phyloP scores from a whole-genome alignment of 2,329 filamentous ascomycete species.

The Bipolaris victoriae region DNA sequence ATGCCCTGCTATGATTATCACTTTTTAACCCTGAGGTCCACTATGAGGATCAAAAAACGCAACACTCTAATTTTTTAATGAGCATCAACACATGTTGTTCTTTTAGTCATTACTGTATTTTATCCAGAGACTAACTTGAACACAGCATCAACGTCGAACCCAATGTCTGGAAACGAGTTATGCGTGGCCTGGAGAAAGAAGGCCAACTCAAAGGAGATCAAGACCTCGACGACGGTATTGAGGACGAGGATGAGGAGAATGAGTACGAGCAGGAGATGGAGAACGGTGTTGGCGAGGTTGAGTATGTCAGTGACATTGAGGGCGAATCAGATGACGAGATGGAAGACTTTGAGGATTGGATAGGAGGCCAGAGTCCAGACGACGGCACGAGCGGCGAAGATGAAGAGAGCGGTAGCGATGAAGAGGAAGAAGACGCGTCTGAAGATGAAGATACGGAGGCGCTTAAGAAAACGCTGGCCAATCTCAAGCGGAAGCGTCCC shows the following conservation, averaged over 20 bases:
- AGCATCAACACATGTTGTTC: not conserved
- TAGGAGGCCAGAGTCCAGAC: conserved; percentile 71
- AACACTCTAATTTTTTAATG: conserved; percentile 19
- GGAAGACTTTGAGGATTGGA: conserved; percentile 84
- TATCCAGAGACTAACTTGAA: conserved; percentile 2
- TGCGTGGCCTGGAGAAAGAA: conserved; percentile 84
- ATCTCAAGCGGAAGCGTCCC: conserved; percentile 63
- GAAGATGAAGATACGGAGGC: conserved; percentile 60
- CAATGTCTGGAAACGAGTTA: conserved; percentile 94
- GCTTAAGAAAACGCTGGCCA: conserved; percentile 63
- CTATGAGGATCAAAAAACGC: conserved; percentile 18
- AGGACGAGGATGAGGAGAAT: conserved; percentile 70
- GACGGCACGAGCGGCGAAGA: conserved; percentile 63
- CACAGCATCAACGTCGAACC: conserved; percentile 82
- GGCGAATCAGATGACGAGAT: conserved; percentile 73
- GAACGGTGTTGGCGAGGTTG: conserved; percentile 75
- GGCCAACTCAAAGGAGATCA: conserved; percentile 83
- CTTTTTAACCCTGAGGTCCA: conserved; percentile 20
- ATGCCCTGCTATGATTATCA: conserved; percentile 13
- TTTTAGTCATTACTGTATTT: not conserved
- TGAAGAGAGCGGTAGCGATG: conserved; percentile 60
- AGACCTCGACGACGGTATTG: conserved; percentile 86
- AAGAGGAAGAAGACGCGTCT: conserved; percentile 63
- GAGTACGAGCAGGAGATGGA: conserved; percentile 70
- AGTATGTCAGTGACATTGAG: conserved; percentile 92